Evolutionary conservation across 2,329 filamentous ascomycete species (phyloP), one percentile per base, ranked within the genome.

Genomic region (Microcyclosporella mali): DNA sequence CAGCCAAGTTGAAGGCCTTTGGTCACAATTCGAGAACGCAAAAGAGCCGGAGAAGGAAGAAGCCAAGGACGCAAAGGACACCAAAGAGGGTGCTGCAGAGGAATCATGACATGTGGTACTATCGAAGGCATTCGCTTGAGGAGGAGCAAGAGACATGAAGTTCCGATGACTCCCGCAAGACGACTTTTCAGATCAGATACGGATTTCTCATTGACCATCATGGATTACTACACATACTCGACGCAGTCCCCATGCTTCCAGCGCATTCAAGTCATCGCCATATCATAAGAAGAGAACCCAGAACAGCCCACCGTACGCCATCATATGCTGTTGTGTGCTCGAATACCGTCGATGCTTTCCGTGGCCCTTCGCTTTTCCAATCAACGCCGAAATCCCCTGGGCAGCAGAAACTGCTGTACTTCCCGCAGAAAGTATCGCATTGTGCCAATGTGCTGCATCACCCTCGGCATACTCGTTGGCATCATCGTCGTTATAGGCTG

Each of bases 1-100:
- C 68, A 83, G 85, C n/a, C 89, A 88, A 3, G 92, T 98, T 33
- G 92, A 98, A 66, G 88, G 88, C 21, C 75, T 98, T 12, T 98
- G 92, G 92, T 94, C 86, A 30, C 88, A 94, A 59, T 97, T 98
- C 61, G 92, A 98, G 69, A 85, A 83, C 54, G 86, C 79, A 7
- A 86, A 84, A 56, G 77, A 83, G 37, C 70, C 69, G 10, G 64
- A 66, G 27, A 40, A 65, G 40, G 57, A 63, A 19, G 62, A 62
- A 25, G 62, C 59, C 30, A 57, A 62, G 16, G 61, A 61, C 9
- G 9, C 21, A 25, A 45, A 47, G 11, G 50, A 41, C 9, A 42
- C 46, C 39, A 57, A 53, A 33, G 56, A 55, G 36, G 56, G 51
- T 15, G 53, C 55, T 11, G 50, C 46, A 30, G 48, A 52, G 11